phyloP scores from a whole-genome alignment of 768 basidiomycete genomes.

The Arthromyces matolae region DNA sequence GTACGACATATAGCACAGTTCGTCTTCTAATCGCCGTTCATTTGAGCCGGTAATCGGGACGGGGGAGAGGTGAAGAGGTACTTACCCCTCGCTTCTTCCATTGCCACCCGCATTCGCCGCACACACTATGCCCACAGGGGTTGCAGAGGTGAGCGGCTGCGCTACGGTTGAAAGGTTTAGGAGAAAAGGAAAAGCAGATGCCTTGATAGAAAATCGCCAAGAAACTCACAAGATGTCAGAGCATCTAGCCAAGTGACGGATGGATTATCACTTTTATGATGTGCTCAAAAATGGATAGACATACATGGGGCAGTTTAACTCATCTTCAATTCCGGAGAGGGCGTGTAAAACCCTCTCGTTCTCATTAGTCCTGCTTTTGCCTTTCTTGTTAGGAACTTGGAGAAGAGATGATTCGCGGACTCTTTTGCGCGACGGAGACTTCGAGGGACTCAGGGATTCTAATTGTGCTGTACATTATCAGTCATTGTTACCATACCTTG shows the following conservation, averaged over 20 bases:
- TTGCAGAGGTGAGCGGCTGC: constrained; percentile 59
- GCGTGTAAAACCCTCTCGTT: constrained; percentile 21
- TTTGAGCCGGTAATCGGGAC: constrained; percentile 4
- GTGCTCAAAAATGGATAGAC: constrained; percentile 25
- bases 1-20: constrained; percentile 63
- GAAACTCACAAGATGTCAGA: constrained; percentile 62
- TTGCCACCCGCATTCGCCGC: constrained; percentile 60
- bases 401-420: constrained; percentile 10
- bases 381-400: constrained; percentile 33
- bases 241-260: constrained; percentile 43
- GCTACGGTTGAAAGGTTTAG: constrained; percentile 29
- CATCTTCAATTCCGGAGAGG: constrained; percentile 54
- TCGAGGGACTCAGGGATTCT: not conserved
- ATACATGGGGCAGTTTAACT: constrained; percentile 71
- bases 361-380: constrained; percentile 36
- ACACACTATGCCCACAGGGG: constrained; percentile 73
- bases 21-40: constrained; percentile 24
- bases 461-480: not conserved
- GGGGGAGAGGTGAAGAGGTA: constrained; percentile 4
- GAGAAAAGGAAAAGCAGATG: not conserved
- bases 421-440: constrained; percentile 9
- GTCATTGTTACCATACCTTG: no score
- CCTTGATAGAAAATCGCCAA: not conserved
- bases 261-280: constrained; percentile 1
- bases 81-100: constrained; percentile 58